phyloP scores from a whole-genome alignment of 768 basidiomycete genomes.

The Porpolomopsis calyptriformis region DNA sequence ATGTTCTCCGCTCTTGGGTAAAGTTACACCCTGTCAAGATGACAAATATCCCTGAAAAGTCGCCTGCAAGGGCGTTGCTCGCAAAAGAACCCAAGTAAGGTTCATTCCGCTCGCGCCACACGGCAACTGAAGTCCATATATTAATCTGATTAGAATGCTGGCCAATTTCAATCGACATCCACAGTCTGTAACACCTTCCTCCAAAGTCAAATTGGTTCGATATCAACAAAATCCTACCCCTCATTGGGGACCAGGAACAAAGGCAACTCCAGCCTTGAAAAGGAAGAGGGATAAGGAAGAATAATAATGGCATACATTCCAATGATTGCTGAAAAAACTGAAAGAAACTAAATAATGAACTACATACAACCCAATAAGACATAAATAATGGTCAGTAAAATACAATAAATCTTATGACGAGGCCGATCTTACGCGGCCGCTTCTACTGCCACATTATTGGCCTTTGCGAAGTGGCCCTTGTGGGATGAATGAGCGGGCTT shows the following conservation, averaged over 20 bases:
- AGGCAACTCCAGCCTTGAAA: conserved; percentile 35
- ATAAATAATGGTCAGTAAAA: conserved; percentile 10
- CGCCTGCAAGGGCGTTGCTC: conserved; percentile 63
- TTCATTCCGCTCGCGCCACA: not conserved
- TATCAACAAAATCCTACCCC: conserved; percentile 88
- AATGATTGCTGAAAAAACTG: not conserved
- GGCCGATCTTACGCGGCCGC: conserved; percentile 5
- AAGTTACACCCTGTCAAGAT: conserved; percentile 72
- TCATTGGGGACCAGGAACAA: conserved; percentile 86
- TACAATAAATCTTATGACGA: too few species aligned
- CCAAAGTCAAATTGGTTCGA: conserved; percentile 67
- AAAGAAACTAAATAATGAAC: not conserved
- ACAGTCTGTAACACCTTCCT: conserved; percentile 44
- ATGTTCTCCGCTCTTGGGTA: conserved; percentile 79
- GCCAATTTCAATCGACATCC: conserved; percentile 77
- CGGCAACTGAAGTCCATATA: too few species aligned
- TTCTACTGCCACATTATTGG: conserved; percentile 6
- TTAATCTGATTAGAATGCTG: conserved; percentile 32
- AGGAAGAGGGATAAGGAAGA: conserved; percentile 29
- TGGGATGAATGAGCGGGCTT: conserved; percentile 22
- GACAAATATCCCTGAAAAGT: conserved; percentile 67
- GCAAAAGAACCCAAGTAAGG: conserved; percentile 55
- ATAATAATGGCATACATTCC: conserved; percentile 1
- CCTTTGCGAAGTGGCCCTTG: conserved; percentile 14
- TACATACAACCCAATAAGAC: conserved; percentile 11